Evolutionary conservation across 2,329 filamentous ascomycete genomes (phyloP), one percentile per base, ranked within the genome.

Genomic region (Fulvia fulva): DNA sequence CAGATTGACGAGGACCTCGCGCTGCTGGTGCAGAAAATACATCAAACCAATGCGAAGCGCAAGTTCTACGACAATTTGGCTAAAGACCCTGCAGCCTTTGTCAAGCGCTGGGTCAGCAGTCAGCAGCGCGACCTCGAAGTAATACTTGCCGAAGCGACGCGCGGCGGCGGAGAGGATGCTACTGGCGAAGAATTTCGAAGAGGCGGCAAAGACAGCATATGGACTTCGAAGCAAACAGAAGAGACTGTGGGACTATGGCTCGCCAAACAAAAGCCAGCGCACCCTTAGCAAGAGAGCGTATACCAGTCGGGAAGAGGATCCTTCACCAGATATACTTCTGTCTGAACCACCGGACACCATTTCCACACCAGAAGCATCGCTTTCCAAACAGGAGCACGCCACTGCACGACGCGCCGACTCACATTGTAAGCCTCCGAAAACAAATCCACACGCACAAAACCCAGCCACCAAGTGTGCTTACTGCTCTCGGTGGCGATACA

Each of bases 81-180:
- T 59, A 84, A 88, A 63, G 91, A 97, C 66, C 94, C 94, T 0
- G 87, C 89, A 16, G 85, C 83, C 12, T 97, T 97, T 68, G 81
- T 97, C 60, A 86, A 84, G 63, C 86, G 89, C 69, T 99, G 94
- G 94, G 81, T 96, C 53, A 91, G 87, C 68, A 93, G 88, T 16
- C 94, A 99, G 78, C 91, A 91, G 76, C 83, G 92, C 51, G 93
- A 97, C 72, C 79, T 97, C 34, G 91, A 96, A 70, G 86, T 94
- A 6, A 87, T 97, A 50, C 82, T 94, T 62, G 93, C 91, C 58
- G 92, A 97, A 75, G 86, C 87, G 1, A 83, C 85, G 53, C 81
- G 86, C 55, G 79, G 79, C 37, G 76, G 74, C 14, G 76, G 76
- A 30, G 78, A 79, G 57, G 77, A 78, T 55, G 80, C 78, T 3